Evolutionary conservation across 2,329 filamentous ascomycete genomes (phyloP), one percentile per base, ranked within the genome.

Genomic region (Trichoderma pleuroti): DNA sequence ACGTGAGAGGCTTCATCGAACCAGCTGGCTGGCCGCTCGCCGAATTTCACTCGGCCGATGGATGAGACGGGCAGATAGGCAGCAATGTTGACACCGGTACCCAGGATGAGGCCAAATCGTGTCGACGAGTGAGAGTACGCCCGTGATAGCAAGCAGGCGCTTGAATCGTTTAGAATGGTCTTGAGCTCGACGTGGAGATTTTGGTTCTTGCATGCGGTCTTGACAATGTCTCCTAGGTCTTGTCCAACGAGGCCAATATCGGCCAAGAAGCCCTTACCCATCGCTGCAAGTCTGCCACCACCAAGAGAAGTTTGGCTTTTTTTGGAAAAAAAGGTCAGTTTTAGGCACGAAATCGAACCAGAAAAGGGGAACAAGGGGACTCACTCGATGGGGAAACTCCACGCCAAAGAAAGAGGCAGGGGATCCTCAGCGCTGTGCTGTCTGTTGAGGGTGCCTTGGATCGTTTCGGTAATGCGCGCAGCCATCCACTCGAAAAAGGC

Each of bases 361-460:
- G 16, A 12, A 16, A 10, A 11, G 4, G 1, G 1, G 21, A 28
- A 4, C 4, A 4, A 11, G n/a, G 14, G 14, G n/a, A 83, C 87
- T 77, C 82, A 91, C 89, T 91, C 87, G 57, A 92, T 88, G 30
- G 90, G 90, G 74, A 92, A 92, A 71, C 89, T 91, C 89, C 90
- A 92, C 7, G 90, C 87, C 72, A 91, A 78, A 1, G 89, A 89
- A 80, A 91, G 83, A 10, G 85, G 85, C 65, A 91, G 80, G 32
- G 86, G 83, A 2, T 81, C 78, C 28, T 82, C 80, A 6, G 78
- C 76, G 56, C 74, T 77, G 70, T 81, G 78, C 26, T 77, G 79
- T 4, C 79, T 77, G 57, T 81, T 80, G 26, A 82, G 75, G 21
- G 83, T 84, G 56, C 81, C 81, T 8, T 81, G 79, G 12, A 91